Evolutionary conservation across 305 asterid species (phyloP).

Genomic region (Solanum hybrid): DNA sequence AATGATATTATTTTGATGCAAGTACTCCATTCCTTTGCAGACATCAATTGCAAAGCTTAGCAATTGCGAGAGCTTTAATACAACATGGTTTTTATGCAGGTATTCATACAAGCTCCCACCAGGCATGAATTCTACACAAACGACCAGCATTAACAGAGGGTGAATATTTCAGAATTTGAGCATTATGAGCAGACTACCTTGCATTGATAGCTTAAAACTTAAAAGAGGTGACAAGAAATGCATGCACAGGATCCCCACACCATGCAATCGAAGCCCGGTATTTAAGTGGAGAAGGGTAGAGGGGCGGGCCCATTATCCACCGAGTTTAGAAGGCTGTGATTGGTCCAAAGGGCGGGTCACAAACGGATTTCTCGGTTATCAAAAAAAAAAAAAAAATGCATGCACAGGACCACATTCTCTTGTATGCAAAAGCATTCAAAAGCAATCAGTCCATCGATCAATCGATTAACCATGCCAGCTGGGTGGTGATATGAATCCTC

Average conservation of each 20-base stretch:
- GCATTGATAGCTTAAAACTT: background rate
- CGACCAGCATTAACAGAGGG: constrained; percentile 12
- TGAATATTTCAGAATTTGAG: background rate
- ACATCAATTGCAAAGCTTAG: constrained; percentile 79
- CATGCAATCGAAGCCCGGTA: too few relatives aligned
- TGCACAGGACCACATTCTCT: background rate
- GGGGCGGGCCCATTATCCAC: too few relatives aligned
- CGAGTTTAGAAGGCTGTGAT: too few relatives aligned
- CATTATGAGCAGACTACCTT: background rate
- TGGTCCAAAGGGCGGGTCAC: too few relatives aligned
- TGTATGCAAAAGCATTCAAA: background rate
- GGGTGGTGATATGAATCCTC: background rate
- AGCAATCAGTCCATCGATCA: background rate
- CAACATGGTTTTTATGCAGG: constrained; percentile 52
- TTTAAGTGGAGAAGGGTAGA: too few relatives aligned
- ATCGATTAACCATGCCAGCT: background rate
- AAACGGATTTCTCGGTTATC: too few relatives aligned
- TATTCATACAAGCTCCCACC: constrained; percentile 81
- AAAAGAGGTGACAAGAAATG: background rate
- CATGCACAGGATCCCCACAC: background rate
- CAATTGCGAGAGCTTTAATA: constrained; percentile 54
- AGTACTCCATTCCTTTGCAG: constrained; percentile 91
- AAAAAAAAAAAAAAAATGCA: background rate
- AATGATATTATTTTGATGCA: constrained; percentile 71
- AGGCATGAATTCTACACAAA: constrained; percentile 72